Percentiles rank a stretch among this genome's conserved stretches.
Evolutionary conservation across 148 eudicot genomes (phyloP).

Genomic region (Nyssa sinensis): DNA sequence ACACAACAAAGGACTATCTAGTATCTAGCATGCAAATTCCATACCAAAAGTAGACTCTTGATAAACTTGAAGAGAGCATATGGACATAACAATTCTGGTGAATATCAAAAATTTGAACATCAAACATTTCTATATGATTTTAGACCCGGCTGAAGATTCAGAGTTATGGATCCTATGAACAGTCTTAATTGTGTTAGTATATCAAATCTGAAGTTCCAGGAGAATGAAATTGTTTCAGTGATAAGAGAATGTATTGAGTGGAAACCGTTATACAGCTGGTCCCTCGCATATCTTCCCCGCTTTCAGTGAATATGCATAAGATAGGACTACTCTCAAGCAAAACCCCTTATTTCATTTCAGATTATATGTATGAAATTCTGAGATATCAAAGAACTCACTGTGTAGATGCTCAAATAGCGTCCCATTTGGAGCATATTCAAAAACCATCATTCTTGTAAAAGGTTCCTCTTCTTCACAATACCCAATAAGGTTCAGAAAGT

Average conservation of each 20-base stretch:
- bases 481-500: constrained; percentile 88
- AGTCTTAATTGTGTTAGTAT: background rate
- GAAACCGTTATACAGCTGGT: background rate
- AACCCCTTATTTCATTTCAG: background rate
- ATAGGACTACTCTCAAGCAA: background rate
- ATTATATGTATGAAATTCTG: background rate
- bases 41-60: background rate
- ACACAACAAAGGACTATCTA: too few species aligned
- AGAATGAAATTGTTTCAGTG: background rate
- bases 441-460: constrained; percentile 95
- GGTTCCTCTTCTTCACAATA: constrained; percentile 84
- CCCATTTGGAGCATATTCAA: constrained; percentile 97
- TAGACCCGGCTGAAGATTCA: background rate
- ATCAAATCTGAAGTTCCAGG: background rate
- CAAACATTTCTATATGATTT: background rate
- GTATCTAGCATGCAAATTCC: background rate
- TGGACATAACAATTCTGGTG: background rate
- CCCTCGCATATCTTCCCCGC: background rate
- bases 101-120: background rate
- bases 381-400: constrained; percentile 42
- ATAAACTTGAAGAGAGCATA: background rate
- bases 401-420: constrained; percentile 95
- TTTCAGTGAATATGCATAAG: background rate
- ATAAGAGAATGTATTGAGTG: background rate
- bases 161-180: background rate